phyloP scores from a whole-genome alignment of 2,329 filamentous ascomycete species.

The Madurella mycetomatis region DNA sequence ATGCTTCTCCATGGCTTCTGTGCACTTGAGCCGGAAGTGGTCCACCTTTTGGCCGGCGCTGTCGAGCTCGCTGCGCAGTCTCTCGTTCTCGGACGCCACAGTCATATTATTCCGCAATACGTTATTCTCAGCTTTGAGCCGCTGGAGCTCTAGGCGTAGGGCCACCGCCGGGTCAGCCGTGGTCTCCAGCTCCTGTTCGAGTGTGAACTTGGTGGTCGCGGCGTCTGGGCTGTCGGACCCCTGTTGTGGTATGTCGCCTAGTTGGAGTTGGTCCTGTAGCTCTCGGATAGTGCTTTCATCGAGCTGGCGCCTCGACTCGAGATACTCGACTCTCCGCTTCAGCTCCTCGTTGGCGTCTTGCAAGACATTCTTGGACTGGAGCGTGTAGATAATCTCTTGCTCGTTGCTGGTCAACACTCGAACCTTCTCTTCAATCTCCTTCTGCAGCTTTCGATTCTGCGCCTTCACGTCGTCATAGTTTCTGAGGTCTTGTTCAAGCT shows the following conservation, averaged over 20 bases:
- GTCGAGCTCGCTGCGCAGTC: constrained; percentile 53
- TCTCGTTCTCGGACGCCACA: constrained; percentile 50
- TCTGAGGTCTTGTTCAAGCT: constrained; percentile 31
- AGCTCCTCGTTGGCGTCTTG: constrained; percentile 27
- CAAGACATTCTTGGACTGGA: constrained; percentile 26
- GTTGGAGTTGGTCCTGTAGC: constrained; percentile 54
- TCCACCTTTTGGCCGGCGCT: constrained; percentile 48
- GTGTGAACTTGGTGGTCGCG: constrained; percentile 36
- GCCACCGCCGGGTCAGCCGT: constrained; percentile 39
- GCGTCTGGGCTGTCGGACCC: constrained; percentile 31
- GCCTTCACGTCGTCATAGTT: constrained; percentile 32
- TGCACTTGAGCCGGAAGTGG: constrained; percentile 50
- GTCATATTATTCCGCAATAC: constrained; percentile 52
- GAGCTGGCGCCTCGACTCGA: constrained; percentile 25
- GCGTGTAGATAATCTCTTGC: constrained; percentile 38
- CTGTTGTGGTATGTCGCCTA: constrained; percentile 27
- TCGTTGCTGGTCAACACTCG: constrained; percentile 46
- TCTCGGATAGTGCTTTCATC: constrained; percentile 41
- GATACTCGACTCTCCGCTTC: constrained; percentile 24
- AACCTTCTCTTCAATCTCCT: constrained; percentile 42
- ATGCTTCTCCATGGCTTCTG: constrained; percentile 55
- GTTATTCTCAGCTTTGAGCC: constrained; percentile 59
- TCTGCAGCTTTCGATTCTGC: constrained; percentile 37
- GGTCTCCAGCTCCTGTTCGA: constrained; percentile 58
- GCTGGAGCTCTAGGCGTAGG: constrained; percentile 50